Evolutionary conservation across 148 eudicot genomes (phyloP), one percentile per base, ranked within the genome.

Genomic region (Euryodendron excelsum): DNA sequence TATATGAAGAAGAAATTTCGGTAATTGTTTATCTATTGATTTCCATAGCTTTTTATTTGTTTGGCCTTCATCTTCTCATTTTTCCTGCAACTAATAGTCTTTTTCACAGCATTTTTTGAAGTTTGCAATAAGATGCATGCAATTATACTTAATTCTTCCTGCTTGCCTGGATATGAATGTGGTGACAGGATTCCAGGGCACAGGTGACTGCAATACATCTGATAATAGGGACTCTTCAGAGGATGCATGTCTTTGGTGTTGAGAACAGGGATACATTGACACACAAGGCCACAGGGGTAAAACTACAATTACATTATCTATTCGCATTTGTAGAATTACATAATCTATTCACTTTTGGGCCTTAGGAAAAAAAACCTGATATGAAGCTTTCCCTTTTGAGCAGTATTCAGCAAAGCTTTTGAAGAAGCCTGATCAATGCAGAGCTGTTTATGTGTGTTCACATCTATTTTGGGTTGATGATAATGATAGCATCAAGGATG

Each of bases 261-360:
- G 99, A 96, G 79, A 96, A 96, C 78, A 88, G 99, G 86, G 99
- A 96, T 82, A 91, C 99, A 17, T 79, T 96, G 63, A 96, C 99
- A 23, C 99, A 96, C 87, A 96, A 96, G 82, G 98, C 99, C 36
- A 96, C 97, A 25, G 99, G 99, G 99, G 99, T 96, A 94, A 80
- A 50, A 47, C 11, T 79, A 3, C 25, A 4, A n/a, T 6, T 20
- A 60, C 33, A 37, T 77, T 41, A 27, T 69, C 34, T 58, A 56
- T 63, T 4, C n/a, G n/a, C n/a, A n/a, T n/a, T n/a, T n/a, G n/a
- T n/a, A n/a, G n/a, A 4, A n/a, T 6, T 20, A 60, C 33, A 37
- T 77, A 31, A 27, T 69, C 34, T 58, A 56, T 63, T 34, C 28
- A 44, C 0, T 66, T 69, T 72, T 21, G 47, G 31, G 18, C 41